phyloP scores from a whole-genome alignment of 2,329 filamentous ascomycete genomes.

The Rhinocladiella mackenziei region DNA sequence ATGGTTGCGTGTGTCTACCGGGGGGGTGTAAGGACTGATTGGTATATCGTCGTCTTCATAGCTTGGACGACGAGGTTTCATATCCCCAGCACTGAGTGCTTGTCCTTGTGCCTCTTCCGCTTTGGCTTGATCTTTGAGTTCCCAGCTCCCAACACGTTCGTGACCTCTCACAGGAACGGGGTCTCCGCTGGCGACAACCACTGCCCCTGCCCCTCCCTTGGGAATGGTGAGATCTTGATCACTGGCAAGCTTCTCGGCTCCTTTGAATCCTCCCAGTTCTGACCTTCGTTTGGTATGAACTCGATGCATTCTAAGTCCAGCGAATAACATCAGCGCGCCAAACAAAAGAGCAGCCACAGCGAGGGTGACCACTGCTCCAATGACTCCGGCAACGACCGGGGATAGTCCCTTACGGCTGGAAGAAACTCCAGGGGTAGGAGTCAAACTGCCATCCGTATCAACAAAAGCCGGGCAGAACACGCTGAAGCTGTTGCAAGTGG shows the following conservation, averaged over 20 bases:
- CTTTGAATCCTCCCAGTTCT: constrained; percentile 54
- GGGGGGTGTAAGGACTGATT: constrained; percentile 38
- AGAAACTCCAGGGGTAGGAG: constrained; percentile 5
- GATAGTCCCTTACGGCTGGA: constrained; percentile 16
- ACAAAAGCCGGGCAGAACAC: constrained; percentile 50
- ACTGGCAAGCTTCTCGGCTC: constrained; percentile 50
- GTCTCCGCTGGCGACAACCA: constrained; percentile 31
- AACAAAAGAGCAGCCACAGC: constrained; percentile 42
- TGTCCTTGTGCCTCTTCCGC: constrained; percentile 20
- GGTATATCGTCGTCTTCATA: constrained; percentile 44
- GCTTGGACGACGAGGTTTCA: constrained; percentile 36
- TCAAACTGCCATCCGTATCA: constrained; percentile 11
- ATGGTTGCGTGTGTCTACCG: constrained; percentile 47
- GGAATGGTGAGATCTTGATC: constrained; percentile 51
- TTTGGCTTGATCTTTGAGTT: constrained; percentile 40
- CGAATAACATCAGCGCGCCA: constrained; percentile 41
- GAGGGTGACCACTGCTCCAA: constrained; percentile 53
- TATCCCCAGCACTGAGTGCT: constrained; percentile 9
- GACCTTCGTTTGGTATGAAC: constrained; percentile 34
- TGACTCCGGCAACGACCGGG: constrained; percentile 51
- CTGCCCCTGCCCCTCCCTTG: constrained; percentile 40
- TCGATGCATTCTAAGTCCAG: constrained; percentile 44
- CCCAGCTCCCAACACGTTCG: constrained; percentile 57
- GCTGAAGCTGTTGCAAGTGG: constrained; percentile 42
- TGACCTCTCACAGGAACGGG: constrained; percentile 38